Evolutionary conservation across 176 grass and related monocot genomes (phyloP), one percentile per base, ranked within the genome.

Genomic region (Avena insularis): DNA sequence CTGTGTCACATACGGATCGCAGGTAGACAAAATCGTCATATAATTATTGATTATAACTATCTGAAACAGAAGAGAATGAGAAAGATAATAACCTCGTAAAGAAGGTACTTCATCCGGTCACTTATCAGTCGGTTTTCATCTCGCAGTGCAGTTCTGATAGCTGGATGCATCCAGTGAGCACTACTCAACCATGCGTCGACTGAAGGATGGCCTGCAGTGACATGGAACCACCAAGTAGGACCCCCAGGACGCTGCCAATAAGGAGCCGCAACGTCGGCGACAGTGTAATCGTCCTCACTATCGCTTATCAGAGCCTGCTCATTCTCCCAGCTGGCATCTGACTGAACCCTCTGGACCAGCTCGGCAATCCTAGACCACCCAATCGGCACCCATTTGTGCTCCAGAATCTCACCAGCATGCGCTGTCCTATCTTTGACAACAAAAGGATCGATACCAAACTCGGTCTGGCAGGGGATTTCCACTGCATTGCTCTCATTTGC

Each of bases 151-250:
- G 79, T 96, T 75, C 89, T 94, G 72, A 99, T 99, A 57, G 97
- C 97, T 1, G 92, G 97, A 85, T 99, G 97, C 87, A 96, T 84
- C 94, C 97, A 99, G 56, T 94, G 89, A 88, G 97, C 94, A 10
- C 87, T 94, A 84, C 84, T 87, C 83, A 99, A 60, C 97, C 97
- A 96, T 36, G 87, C 67, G 21, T 94, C 91, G 3, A 96, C 75
- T 1, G 54, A 86, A 13, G 77, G 89, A 91, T 96, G 92, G 15
- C 90, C 92, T 40, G 94, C 92, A 9, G 83, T 84, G 9, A 99
- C 94, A 81, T 99, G 97, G 66, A 92, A 91, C 97, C 97, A 99
- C 97, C 97, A 99, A 54, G 94, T 99, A 81, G 97, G 94, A 10
- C 94, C 97, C 25, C 66, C 89, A 3, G 94, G 97, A 21, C 85